These are phyloP conservation scores for Physaria fendleri DNA, from an alignment of 345 rosid genomes.

Conservation along the genomic window DNA sequence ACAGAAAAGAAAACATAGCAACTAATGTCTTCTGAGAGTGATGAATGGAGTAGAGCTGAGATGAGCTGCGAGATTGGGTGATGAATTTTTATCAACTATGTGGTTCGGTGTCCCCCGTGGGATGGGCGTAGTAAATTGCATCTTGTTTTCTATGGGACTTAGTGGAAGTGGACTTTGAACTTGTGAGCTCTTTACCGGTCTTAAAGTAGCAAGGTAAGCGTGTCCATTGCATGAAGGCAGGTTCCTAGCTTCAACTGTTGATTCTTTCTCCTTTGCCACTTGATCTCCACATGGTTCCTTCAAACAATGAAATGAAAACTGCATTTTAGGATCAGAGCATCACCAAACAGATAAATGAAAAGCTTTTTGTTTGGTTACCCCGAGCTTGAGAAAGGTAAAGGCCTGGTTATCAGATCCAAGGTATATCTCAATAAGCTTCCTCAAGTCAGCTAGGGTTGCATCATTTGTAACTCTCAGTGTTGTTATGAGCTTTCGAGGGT, in stretches of 20 bases:
- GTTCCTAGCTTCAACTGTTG: conserved; percentile 35
- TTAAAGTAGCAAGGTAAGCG: conserved; percentile 48
- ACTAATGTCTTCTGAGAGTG: conserved; percentile 36
- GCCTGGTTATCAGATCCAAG: conserved; percentile 51
- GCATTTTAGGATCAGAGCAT: conserved; percentile 7
- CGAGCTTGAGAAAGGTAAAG: conserved; percentile 50
- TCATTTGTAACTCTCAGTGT: conserved; percentile 48
- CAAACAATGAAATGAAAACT: conserved; percentile 13
- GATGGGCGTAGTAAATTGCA: conserved; percentile 35
- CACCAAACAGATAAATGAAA: neutral
- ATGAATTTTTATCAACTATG: conserved; percentile 35
- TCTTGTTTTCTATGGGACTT: conserved; percentile 53
- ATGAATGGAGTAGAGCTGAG: conserved; percentile 57
- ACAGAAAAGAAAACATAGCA: conserved; percentile 10
- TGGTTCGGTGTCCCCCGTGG: conserved; percentile 27
- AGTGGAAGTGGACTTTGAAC: conserved; percentile 40
- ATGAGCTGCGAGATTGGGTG: conserved; percentile 41
- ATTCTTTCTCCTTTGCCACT: conserved; percentile 52
- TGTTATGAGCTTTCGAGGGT: conserved; percentile 45
- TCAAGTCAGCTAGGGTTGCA: conserved; percentile 56
- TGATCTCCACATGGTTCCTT: conserved; percentile 57
- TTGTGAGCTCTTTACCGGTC: conserved; percentile 35
- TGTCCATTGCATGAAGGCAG: conserved; percentile 45
- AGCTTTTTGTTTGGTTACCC: conserved; percentile 32
- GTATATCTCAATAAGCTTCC: conserved; percentile 67